phyloP scores from a whole-genome alignment of 2,329 filamentous ascomycete genomes.

The Byssoonygena ceratinophila region DNA sequence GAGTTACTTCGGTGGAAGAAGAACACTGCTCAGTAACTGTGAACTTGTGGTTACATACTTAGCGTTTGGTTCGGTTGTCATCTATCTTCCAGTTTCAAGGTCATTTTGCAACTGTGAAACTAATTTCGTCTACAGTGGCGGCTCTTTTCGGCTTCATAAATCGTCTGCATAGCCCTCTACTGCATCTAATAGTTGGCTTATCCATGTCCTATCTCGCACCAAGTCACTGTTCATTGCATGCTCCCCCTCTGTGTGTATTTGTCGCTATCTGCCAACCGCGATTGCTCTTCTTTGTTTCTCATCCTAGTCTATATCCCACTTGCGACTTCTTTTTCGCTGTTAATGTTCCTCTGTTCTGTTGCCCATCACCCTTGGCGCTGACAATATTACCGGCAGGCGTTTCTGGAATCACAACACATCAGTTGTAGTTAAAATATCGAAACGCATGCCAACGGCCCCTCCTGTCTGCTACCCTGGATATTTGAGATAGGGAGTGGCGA shows the following conservation, averaged over 20 bases:
- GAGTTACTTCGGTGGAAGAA: constrained; percentile 66
- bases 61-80: background rate
- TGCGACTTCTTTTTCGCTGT: constrained; percentile 2
- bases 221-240: background rate
- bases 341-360: constrained; percentile 6
- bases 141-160: constrained; percentile 2
- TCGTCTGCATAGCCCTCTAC: constrained; percentile 1
- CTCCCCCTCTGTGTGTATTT: background rate
- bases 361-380: background rate
- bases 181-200: constrained; percentile 1
- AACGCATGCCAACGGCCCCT: constrained; percentile 3
- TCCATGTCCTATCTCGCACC: background rate
- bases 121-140: background rate
- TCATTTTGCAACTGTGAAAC: background rate
- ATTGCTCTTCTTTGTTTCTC: constrained; percentile 1
- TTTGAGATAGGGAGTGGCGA: background rate
- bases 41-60: constrained; percentile 1
- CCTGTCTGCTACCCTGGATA: too few species aligned
- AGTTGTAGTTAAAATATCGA: constrained; percentile 2
- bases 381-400: constrained; percentile 4
- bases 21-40: constrained; percentile 30
- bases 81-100: background rate
- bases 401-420: background rate
- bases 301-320: background rate
- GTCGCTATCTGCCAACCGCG: background rate